Base-by-base conservation (phyloP, 2,329 filamentous ascomycete species). In the Botrytis hyacinthi region DNA sequence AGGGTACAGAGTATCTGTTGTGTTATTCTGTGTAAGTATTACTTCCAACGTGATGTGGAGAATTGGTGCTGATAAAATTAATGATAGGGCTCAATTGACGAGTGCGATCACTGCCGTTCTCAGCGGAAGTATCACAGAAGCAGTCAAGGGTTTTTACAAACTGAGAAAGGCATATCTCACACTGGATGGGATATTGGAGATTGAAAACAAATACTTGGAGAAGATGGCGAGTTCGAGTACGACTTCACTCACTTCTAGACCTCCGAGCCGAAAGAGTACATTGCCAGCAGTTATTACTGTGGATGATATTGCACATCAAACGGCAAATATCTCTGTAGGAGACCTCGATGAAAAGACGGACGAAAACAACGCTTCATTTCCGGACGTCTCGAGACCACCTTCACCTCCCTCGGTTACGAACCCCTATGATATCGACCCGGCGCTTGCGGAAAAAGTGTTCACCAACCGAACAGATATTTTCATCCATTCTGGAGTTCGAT, bases 61-160 rank as follows among this genome's bases (percentile, higher is more conserved):
- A 46, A 40, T 46, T 20, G 12, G 10, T 44, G 59, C 72, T 73
- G 67, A 73, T 46, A 29, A 16, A 48, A 18, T 69, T 40, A 54
- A 35, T 70, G 29, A 40, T 76, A 79, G 98, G 84, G 89, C 93
- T 2, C 93, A 97, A 82, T 86, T 98, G 76, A 97, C 98, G 92
- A 88, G 89, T 73, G 95, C 95, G 0, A 91, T 99, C 1, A 90
- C 98, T 0, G 93, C 90, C 0, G 93, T 98, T 26, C 84, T 98
- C 78, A 97, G 97, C 77, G 96, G 98, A 84, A 97, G 93, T 80
- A 83, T 98, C 78, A 95, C 95, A 0, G 96, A 98, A 81, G 94
- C 91, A 26, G 89, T 98, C 81, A 94, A 92, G 82, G 94, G 94
- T 9, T 98, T 98, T 80, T 97, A 97, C 81, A 97, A 96, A 82